These are phyloP conservation scores for Vitis hybrid DNA, from an alignment of 177 flowering plant genomes.

Conservation along the genomic window DNA sequence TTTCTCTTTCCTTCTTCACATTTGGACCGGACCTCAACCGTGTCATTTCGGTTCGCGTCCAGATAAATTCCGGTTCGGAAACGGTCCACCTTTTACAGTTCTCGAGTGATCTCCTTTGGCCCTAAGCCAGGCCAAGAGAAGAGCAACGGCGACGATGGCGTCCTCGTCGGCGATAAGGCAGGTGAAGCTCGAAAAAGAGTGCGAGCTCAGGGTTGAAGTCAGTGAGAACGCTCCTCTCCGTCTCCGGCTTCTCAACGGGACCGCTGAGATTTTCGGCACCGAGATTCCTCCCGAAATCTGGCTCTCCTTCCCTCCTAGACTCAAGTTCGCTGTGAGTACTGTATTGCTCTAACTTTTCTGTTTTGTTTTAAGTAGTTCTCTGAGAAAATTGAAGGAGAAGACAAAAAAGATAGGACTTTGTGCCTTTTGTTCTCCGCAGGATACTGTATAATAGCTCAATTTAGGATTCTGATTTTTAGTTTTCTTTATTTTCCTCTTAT, in stretches of 20 bases:
- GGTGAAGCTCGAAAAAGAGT: constrained; percentile 78
- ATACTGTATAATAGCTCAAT: too few species aligned
- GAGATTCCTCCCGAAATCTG: constrained; percentile 89
- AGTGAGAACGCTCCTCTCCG: constrained; percentile 60
- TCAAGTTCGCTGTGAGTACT: constrained; percentile 76
- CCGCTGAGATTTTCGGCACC: constrained; percentile 91
- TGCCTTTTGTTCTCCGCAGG: too few species aligned
- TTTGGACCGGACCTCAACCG: too few species aligned
- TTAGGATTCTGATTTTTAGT: too few species aligned
- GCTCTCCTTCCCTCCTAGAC: constrained; percentile 79
- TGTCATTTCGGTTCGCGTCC: too few species aligned
- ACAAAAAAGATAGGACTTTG: too few species aligned
- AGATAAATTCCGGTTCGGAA: too few species aligned
- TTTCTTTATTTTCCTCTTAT: too few species aligned
- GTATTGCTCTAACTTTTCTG: not conserved
- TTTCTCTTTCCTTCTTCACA: too few species aligned
- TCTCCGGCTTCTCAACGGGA: constrained; percentile 67
- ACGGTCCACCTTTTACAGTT: too few species aligned
- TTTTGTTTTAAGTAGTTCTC: not conserved
- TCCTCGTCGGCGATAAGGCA: constrained; percentile 38
- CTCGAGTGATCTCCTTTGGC: too few species aligned
- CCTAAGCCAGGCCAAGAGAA: constrained; percentile 22
- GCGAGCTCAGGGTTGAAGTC: constrained; percentile 86
- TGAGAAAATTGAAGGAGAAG: too few species aligned
- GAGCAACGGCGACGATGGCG: constrained; percentile 22